A percentile compares a stretch with the other conserved stretches of the same genome.
phyloP scores from a whole-genome alignment of 2,329 filamentous ascomycete genomes.

The Exserohilum rostratum region DNA sequence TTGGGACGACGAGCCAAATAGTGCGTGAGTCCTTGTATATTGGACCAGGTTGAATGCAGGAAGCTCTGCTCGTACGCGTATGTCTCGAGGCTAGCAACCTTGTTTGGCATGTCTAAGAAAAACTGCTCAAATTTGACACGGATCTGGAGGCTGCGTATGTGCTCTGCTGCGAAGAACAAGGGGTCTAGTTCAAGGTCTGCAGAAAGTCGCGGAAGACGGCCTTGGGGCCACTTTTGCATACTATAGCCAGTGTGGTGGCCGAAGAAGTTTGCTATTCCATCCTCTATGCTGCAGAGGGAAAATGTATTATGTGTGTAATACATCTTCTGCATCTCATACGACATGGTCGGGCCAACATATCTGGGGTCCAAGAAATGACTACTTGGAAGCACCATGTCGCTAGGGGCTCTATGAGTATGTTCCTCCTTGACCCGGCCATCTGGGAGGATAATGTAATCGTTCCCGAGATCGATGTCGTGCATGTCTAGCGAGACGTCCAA shows the following conservation, averaged over 20 bases:
- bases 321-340: conserved; percentile 18
- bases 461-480: not conserved
- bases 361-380: conserved; percentile 26
- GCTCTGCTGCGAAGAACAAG: conserved; percentile 10
- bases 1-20: not conserved
- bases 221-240: not conserved
- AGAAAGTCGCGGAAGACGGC: not conserved
- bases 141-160: conserved; percentile 29
- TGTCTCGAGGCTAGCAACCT: not conserved
- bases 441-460: conserved; percentile 8
- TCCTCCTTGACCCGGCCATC: conserved; percentile 26
- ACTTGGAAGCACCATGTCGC: conserved; percentile 25
- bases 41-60: conserved; percentile 1
- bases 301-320: conserved; percentile 33
- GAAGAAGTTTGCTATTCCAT: conserved; percentile 5
- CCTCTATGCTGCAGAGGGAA: conserved; percentile 28
- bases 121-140: conserved; percentile 34
- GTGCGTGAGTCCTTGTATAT: not conserved
- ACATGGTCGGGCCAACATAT: conserved; percentile 23
- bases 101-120: not conserved
- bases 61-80: conserved; percentile 16
- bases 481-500: not conserved
- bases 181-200: conserved; percentile 2
- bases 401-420: conserved; percentile 25
- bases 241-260: conserved; percentile 2